Evolutionary conservation across 768 basidiomycete genomes (phyloP).

Genomic region (Rhodosporidiobolus sp.): DNA sequence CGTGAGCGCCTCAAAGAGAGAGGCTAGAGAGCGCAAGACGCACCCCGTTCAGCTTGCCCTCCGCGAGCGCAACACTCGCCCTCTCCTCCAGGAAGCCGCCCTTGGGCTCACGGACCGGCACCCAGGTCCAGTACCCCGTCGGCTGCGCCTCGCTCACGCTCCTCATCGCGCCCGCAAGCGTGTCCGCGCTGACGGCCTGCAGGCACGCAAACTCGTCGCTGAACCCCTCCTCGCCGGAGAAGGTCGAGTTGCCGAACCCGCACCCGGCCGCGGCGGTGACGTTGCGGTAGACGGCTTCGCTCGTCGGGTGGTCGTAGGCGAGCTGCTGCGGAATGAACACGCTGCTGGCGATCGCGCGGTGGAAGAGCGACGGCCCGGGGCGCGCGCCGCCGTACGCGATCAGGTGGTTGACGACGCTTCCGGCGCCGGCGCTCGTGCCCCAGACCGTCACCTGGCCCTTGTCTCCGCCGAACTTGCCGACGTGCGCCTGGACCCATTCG

Average conservation of each 20-base stretch:
- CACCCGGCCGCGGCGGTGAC: too few relatives aligned
- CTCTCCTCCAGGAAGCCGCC: background rate
- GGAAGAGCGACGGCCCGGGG: background rate
- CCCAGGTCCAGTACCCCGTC: background rate
- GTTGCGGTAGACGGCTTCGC: too few relatives aligned
- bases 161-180: background rate
- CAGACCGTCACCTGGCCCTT: background rate
- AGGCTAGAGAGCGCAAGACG: too few relatives aligned
- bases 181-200: background rate
- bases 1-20: too few relatives aligned
- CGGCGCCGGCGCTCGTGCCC: conserved; percentile 3
- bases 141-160: background rate
- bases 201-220: background rate
- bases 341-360: too few relatives aligned
- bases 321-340: too few relatives aligned
- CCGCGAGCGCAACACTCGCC: background rate
- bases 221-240: background rate
- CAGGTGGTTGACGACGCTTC: background rate
- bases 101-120: background rate
- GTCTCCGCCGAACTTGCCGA: conserved; percentile 13
- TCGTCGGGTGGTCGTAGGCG: too few relatives aligned
- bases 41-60: background rate
- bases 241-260: too few relatives aligned
- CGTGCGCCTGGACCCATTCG: conserved; percentile 57
- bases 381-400: conserved; percentile 7